Evolutionary conservation across 768 basidiomycete genomes (phyloP).

Genomic region (Coprinopsis cinerea): DNA sequence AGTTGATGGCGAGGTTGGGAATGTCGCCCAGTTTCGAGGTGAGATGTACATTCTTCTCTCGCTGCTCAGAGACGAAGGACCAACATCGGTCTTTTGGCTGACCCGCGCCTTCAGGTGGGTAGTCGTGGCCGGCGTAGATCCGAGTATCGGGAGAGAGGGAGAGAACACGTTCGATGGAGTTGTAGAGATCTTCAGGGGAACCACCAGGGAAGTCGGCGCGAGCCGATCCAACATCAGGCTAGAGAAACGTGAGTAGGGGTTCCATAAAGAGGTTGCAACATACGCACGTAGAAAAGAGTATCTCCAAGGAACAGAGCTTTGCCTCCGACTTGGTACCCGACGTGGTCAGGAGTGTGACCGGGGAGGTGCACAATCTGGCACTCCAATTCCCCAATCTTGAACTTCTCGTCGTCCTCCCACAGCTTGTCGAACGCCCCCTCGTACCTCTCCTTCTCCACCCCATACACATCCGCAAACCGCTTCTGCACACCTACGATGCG

Average conservation of each 20-base stretch:
- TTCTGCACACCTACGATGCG: constrained; percentile 3
- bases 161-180: constrained; percentile 3
- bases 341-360: constrained; percentile 9
- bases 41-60: constrained; percentile 5
- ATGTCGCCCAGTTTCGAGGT: not conserved
- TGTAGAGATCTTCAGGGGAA: constrained; percentile 4
- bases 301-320: constrained; percentile 5
- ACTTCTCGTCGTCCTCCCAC: constrained; percentile 7
- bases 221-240: constrained; percentile 11
- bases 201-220: constrained; percentile 10
- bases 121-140: constrained; percentile 7
- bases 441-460: constrained; percentile 1
- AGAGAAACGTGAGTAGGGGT: not conserved
- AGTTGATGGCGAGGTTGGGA: not conserved
- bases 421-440: constrained; percentile 6
- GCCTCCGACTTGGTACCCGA: constrained; percentile 8
- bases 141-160: constrained; percentile 1
- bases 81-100: not conserved
- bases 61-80: constrained; percentile 7
- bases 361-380: constrained; percentile 8
- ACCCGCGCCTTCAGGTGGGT: constrained; percentile 2
- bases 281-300: constrained; percentile 8
- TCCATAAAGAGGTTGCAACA: not conserved
- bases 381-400: constrained; percentile 8
- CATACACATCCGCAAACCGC: constrained; percentile 5